Base-by-base conservation (phyloP, 108 stramenopile genomes). In the Tribonema minus region DNA sequence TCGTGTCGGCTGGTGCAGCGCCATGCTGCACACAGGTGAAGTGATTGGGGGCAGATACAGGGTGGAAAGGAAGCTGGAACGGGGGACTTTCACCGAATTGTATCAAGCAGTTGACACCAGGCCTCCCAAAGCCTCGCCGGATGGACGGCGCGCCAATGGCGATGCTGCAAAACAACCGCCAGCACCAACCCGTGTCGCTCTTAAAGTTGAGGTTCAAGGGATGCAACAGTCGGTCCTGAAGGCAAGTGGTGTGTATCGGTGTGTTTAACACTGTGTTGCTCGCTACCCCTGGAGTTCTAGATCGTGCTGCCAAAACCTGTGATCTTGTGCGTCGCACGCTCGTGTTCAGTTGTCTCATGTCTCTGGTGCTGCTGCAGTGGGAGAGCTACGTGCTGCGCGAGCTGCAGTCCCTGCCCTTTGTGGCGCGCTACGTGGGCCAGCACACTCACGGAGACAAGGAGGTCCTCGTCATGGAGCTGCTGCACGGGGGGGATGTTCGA, bases 401-500 rank as follows among this genome's bases (percentile, higher is more conserved):
- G 33, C 73, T 84, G 23, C 74, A 70, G 65, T 36, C 61, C 66
- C 25, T 71, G 30, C 6, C 81, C 20, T 68, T 34, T 69, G 70
- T 84, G 25, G 79, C 83, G 25, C n/a, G 71, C 12, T 74, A 68
- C 66, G 74, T 72, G 23, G 34, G 36, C 1, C 81, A 75, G 6
- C 64, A 37, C 6, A 37, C 66, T 46, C 78, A 80, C 37, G 83
- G 46, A 2, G 36, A 58, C 27, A 37, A 61, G 36, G 84, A 85
- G 7, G 82, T 78, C 1, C 35, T 85, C 2, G 76, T 85, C 32
- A 85, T 85, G 84, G 77, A 85, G 58, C 72, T 82, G 31, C 77
- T 85, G 5, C 68, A 67, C 31, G 81, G 81, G 39, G 84, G 82
- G 34, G 84, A 85, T 75, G 83, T 85, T 81, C 60, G 81, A n/a